phyloP scores from a whole-genome alignment of 192 early-diverging fungal species.

The Paraglomus brasilianum region DNA sequence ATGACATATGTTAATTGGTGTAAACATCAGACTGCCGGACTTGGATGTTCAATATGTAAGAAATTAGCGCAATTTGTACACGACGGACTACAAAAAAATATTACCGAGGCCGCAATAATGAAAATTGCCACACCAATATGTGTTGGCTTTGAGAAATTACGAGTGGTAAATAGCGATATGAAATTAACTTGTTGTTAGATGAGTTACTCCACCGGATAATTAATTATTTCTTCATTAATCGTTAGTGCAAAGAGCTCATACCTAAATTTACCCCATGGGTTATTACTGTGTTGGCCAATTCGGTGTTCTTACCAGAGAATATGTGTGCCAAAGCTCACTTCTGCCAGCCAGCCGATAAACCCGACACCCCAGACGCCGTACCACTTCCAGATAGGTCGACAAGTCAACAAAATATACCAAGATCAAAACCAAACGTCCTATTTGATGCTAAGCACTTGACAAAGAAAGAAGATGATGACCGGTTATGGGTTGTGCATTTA shows the following conservation, averaged over 20 bases:
- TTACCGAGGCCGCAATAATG: not conserved
- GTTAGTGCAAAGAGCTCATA: not conserved
- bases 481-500: constrained; percentile 24
- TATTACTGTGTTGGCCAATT: constrained; percentile 13
- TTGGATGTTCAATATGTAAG: not conserved
- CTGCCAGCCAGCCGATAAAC: not conserved
- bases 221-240: not conserved
- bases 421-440: no score
- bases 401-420: no score
- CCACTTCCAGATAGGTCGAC: not conserved
- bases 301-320: constrained; percentile 11
- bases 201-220: no score
- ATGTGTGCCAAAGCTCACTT: constrained; percentile 10
- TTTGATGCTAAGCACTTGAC: no score
- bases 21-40: not conserved
- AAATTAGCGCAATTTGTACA: not conserved
- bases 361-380: not conserved
- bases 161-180: not conserved
- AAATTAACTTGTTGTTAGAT: not conserved
- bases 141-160: not conserved
- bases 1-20: no score
- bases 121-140: constrained; percentile 3
- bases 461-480: constrained; percentile 6
- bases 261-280: constrained; percentile 20
- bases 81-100: not conserved